Evolutionary conservation across 441 rosid species (phyloP), one percentile per base, ranked within the genome.

Genomic region (Populus hybrid): DNA sequence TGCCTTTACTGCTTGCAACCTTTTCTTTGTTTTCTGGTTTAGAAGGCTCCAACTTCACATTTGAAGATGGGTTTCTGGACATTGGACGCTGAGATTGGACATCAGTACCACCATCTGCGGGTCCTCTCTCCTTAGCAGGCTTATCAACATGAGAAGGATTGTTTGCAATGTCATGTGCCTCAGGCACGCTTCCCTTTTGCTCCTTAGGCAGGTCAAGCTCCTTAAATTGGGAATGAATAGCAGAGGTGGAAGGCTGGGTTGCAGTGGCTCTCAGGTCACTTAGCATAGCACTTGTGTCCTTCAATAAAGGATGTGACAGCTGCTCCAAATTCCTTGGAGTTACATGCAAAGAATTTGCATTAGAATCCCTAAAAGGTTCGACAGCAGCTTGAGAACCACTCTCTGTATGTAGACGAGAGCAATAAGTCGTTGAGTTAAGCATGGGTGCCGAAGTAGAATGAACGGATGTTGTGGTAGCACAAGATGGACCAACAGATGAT

Each of bases 381-480:
- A 69, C 79, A 34, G 78, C 81, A 61, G 69, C 50, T 28, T 75
- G 82, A 67, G 86, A 63, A 83, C 81, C 81, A 65, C 81, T 77
- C 77, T 89, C 97, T 30, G 32, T 30, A 30, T 30, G 32, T 3
- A 30, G 32, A 75, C 70, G 84, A 73, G 92, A 87, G 72, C 86
- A 86, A 77, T 87, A 86, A 40, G 97, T 91, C 46, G 93, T 88
- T 4, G 90, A 85, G 77, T 89, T 89, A 71, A 85, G 87, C 89
- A 91, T 88, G 73, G 97, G 95, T 67, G 93, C 98, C 67, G 99
- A 89, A 77, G 89, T 82, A 32, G 97, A 90, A 88, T 94, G 92
- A 64, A 94, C 89, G 20, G 89, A 87, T 65, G 94, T 96, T 72
- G 94, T 92, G 77, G 99, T 96, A 40, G 95, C 91, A 83, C 92